Evolutionary conservation across 2,329 filamentous ascomycete species (phyloP).

Genomic region (Fusarium sp.): DNA sequence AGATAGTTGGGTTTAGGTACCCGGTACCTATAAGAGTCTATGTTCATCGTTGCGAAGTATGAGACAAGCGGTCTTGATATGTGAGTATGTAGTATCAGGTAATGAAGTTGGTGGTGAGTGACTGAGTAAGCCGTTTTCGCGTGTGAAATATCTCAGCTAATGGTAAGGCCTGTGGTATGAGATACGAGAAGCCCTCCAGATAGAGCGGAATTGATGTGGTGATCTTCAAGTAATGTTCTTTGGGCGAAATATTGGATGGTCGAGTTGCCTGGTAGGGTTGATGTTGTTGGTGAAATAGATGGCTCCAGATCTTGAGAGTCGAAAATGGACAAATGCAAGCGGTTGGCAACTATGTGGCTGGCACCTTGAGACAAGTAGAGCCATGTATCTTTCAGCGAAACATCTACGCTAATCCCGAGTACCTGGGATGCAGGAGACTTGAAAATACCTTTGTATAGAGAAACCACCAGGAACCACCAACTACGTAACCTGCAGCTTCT

Average conservation of each 20-base stretch:
- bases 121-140: slow-evolving; percentile 19
- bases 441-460: background rate
- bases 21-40: slow-evolving; percentile 63
- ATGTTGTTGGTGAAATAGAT: slow-evolving; percentile 34
- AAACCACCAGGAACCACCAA: slow-evolving; percentile 23
- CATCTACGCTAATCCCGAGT: no score
- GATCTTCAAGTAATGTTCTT: background rate
- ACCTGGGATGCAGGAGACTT: background rate
- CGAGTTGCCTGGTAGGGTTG: slow-evolving; percentile 10
- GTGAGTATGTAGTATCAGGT: background rate
- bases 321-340: slow-evolving; percentile 35
- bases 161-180: background rate
- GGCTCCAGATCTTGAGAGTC: slow-evolving; percentile 23
- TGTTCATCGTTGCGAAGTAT: slow-evolving; percentile 47
- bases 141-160: background rate
- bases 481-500: slow-evolving; percentile 20
- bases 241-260: background rate
- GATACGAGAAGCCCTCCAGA: background rate
- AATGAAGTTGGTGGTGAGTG: slow-evolving; percentile 2
- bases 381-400: background rate
- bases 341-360: slow-evolving; percentile 23
- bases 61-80: slow-evolving; percentile 1
- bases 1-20: slow-evolving; percentile 70
- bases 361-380: slow-evolving; percentile 8
- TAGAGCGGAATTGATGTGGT: background rate